These are phyloP conservation scores for Agrocybe pediades DNA, from an alignment of 768 basidiomycete genomes.

Conservation along the genomic window DNA sequence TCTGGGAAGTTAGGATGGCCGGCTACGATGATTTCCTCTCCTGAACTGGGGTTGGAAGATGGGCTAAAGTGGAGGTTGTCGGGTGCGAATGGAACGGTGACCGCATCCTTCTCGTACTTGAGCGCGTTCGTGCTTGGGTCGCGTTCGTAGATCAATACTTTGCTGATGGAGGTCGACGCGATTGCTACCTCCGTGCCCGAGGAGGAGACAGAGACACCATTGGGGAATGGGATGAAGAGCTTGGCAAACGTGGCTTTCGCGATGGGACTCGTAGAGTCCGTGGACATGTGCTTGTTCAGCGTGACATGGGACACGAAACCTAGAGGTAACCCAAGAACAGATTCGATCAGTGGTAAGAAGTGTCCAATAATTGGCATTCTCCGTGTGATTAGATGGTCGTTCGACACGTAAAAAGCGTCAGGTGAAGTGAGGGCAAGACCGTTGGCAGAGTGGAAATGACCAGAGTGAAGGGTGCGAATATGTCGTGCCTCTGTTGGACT, in stretches of 20 bases:
- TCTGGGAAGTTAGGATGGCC: constrained; percentile 70
- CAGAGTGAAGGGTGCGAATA: constrained; percentile 61
- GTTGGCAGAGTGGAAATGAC: constrained; percentile 66
- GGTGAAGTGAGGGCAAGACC: constrained; percentile 65
- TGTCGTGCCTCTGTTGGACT: constrained; percentile 46
- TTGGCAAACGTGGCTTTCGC: constrained; percentile 40
- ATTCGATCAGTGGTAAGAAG: constrained; percentile 56
- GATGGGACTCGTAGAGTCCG: constrained; percentile 25
- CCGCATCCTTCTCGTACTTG: constrained; percentile 29
- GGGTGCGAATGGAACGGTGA: constrained; percentile 57
- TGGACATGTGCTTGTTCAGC: constrained; percentile 29
- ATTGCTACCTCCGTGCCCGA: constrained; percentile 53
- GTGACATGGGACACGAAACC: constrained; percentile 61
- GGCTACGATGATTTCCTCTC: constrained; percentile 49
- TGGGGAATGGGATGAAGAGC: constrained; percentile 62
- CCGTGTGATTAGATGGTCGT: constrained; percentile 71
- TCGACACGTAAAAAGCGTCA: constrained; percentile 69
- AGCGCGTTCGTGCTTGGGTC: constrained; percentile 47
- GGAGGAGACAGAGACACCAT: constrained; percentile 66
- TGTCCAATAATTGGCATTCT: constrained; percentile 56
- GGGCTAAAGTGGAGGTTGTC: constrained; percentile 63
- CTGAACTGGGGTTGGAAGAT: constrained; percentile 24
- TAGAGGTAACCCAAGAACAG: constrained; percentile 56
- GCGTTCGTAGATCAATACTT: constrained; percentile 55
- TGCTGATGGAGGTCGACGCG: constrained; percentile 49